Evolutionary conservation across 495 filamentous ascomycete genomes (phyloP), one percentile per base, ranked within the genome.

Genomic region (Neurospora pannonica): DNA sequence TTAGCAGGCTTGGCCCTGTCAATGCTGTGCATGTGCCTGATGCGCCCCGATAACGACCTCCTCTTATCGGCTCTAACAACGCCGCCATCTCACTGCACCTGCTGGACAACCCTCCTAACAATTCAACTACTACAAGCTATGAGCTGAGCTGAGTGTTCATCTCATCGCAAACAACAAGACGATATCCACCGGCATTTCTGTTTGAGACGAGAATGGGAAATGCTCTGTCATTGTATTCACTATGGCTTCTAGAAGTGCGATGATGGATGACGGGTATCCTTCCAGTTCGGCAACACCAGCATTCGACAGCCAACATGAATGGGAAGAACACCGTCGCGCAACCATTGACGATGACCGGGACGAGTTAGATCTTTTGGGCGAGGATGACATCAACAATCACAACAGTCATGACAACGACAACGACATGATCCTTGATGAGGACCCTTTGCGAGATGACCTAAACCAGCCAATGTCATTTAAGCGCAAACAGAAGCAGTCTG

Each of bases 381-480:
- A 82, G 73, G 77, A 79, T 74, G 73, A 82, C 39, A 73, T 74
- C 77, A 81, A 85, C 67, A 74, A 74, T 13, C 72, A 76, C 43
- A 62, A 78, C 60, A 72, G 77, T 4, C 79, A 76, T 40, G 83
- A 83, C 67, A 28, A 74, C 77, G 81, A 82, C 74, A 78, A 79
- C 71, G 74, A 77, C 39, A 73, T 78, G 40, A 54, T 82, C 34
- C 77, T 84, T 11, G 78, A 79, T 39, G 84, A 87, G 70, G 88
- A 89, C 80, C 84, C 88, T 48, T 81, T 90, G 19, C 79, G 81
- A 69, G 85, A 85, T 71, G 83, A 87, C 71, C 77, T 85, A 70
- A 79, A 80, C 79, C 86, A 78, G 74, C 92, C 92, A 4, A 86
- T 94, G 71, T 90, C 91, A 21, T 97, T 97, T 85, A 96, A 97